Base-by-base conservation (phyloP, 1,139 yeast genomes). In the Blastobotrys serpentis region DNA sequence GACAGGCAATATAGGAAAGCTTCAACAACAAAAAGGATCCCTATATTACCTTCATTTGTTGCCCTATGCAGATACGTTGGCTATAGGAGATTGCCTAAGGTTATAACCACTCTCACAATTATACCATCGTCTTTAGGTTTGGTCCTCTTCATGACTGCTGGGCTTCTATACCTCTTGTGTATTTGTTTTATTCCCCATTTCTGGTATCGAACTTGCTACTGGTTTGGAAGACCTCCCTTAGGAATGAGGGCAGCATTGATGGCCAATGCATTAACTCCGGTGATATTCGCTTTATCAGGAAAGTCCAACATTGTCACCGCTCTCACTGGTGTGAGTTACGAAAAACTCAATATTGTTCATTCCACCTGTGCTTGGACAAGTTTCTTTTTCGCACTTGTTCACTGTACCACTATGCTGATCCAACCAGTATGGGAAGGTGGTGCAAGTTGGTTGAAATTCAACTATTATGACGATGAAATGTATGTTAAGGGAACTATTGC, bases 191-290 rank as follows among this genome's bases (percentile, higher is more conserved):
- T 66, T 21, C 86, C 85, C 3, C 80, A 76, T 50, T 71, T 72
- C 48, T 80, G 79, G 76, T 77, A 77, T 57, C 66, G 85, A 54
- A 77, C 69, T 0, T 81, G 86, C 60, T 46, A 64, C 4, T 79
- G 78, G 0, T 80, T 81, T 63, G 86, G 86, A 0, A 71, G 82
- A 0, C 83, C 86, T n/a, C 86, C 86, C n/a, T 62, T 73, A 50
- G 81, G 79, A 0, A 81, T 75, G 41, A 71, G 90, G 53, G 66
- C 84, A 0, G 85, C 87, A 25, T 72, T 81, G 26, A 61, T 83
- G 36, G 74, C 80, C 2, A 74, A 82, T 42, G 73, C 75, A 23
- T 64, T 78, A 55, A 65, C 78, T 56, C 86, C 86, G 0, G 59
- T 81, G n/a, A 62, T 82, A 26, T 71, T 80, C 42, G 64, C 79